Percentiles rank a stretch among this genome's conserved stretches.
Conservation (phyloP, 2,329 filamentous ascomycete species). For the Colletotrichum sp. region DNA sequence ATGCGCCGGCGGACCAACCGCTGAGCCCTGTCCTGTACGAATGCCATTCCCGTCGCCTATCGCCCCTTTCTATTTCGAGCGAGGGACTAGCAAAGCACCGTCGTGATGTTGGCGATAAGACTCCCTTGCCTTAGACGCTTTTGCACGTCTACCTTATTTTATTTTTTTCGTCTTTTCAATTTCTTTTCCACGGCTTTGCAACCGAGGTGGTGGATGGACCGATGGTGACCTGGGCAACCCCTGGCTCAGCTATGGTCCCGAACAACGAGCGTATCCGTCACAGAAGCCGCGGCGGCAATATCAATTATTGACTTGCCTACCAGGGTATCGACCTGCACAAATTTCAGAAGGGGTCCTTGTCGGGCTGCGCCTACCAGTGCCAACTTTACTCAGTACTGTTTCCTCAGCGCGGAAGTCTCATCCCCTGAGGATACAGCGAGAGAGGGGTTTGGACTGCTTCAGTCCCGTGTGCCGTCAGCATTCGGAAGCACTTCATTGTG, state of each 20-base stretch:
- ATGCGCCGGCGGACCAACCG: neutral
- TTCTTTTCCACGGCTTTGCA: neutral
- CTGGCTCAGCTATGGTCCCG: neutral
- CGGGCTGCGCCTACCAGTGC: neutral
- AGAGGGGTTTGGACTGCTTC: neutral
- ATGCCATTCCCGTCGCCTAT: neutral
- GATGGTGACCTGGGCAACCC: neutral
- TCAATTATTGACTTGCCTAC: neutral
- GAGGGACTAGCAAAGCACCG: neutral
- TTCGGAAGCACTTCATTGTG: neutral
- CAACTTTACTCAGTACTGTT: neutral
- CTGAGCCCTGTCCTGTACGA: neutral
- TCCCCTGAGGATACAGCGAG: neutral
- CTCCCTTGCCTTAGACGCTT: neutral
- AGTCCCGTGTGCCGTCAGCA: neutral
- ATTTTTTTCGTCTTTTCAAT: neutral
- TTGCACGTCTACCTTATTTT: neutral
- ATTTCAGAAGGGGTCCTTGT: neutral
- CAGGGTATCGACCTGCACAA: neutral
- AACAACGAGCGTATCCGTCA: neutral
- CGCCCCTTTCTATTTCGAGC: neutral
- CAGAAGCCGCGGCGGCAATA: neutral
- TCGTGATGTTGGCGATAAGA: neutral
- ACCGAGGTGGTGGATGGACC: neutral
- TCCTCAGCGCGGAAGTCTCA: neutral